phyloP scores from a whole-genome alignment of 257 asterid species.

The Penstemon eatonii region DNA sequence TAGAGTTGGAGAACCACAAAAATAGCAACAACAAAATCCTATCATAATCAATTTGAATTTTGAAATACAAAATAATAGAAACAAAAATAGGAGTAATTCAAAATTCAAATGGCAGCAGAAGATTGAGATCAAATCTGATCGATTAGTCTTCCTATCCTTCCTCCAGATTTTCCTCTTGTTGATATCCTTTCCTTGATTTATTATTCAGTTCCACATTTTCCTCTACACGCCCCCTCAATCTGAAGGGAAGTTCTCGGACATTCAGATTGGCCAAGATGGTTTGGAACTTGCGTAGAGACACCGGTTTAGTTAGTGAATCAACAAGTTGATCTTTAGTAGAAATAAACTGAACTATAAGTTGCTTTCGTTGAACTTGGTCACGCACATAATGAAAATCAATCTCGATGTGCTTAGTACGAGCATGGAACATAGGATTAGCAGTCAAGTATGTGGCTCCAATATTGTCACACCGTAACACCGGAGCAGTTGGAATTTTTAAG shows the following conservation, averaged over 20 bases:
- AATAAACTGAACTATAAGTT: not conserved
- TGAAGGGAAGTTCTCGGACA: not conserved
- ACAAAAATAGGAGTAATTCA: no score
- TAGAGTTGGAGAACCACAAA: no score
- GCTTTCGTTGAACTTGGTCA: not conserved
- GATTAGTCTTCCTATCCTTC: no score
- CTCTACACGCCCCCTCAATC: not conserved
- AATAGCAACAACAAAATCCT: no score
- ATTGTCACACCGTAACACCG: not conserved
- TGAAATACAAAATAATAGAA: no score
- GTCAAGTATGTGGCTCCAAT: not conserved
- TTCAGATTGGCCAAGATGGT: not conserved
- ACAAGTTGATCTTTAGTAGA: not conserved
- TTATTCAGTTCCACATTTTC: no score
- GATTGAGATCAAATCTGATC: no score
- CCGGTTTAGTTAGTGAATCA: not conserved
- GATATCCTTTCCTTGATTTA: no score
- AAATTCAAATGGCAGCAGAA: no score
- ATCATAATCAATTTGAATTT: no score
- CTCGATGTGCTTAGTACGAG: not conserved
- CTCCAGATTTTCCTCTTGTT: no score
- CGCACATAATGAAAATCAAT: not conserved
- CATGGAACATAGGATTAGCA: not conserved
- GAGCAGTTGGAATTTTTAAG: not conserved
- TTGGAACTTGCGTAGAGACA: not conserved